phyloP scores from a whole-genome alignment of 805 yeast genomes.

The Teunomyces cretensis region DNA sequence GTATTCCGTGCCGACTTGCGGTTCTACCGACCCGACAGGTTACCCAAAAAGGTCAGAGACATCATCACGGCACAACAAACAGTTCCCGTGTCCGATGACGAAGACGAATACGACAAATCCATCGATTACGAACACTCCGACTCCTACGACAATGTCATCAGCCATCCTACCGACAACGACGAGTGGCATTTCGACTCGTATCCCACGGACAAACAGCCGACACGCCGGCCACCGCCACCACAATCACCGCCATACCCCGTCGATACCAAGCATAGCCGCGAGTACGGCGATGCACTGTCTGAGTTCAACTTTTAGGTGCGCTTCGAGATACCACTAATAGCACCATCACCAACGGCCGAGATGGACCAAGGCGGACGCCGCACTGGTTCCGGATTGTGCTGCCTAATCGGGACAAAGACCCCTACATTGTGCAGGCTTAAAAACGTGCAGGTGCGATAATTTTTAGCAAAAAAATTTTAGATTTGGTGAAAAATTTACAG shows the following conservation, averaged over 20 bases:
- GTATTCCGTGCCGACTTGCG: constrained; percentile 21
- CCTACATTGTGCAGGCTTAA: neutral
- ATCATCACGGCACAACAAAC: constrained; percentile 20
- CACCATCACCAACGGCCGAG: too few relatives aligned
- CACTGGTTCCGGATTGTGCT: neutral
- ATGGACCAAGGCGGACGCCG: too few relatives aligned
- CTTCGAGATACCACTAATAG: too few relatives aligned
- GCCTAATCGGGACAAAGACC: neutral
- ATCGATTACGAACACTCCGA: neutral
- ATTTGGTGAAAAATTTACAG: constrained; percentile 8
- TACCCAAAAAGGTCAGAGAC: constrained; percentile 16
- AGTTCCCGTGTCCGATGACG: constrained; percentile 29
- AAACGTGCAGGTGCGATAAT: neutral
- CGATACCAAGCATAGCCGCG: neutral
- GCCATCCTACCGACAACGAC: constrained; percentile 4
- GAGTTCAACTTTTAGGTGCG: neutral
- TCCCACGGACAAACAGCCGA: neutral
- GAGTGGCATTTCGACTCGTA: constrained; percentile 11
- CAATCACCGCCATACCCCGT: neutral
- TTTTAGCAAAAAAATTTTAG: neutral
- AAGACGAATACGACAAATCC: constrained; percentile 18
- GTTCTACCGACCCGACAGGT: constrained; percentile 21
- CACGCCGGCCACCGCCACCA: neutral
- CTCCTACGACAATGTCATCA: neutral
- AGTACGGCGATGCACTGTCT: constrained; percentile 1